phyloP scores from a whole-genome alignment of 2,329 filamentous ascomycete genomes.

The Alternaria triticimaculans region DNA sequence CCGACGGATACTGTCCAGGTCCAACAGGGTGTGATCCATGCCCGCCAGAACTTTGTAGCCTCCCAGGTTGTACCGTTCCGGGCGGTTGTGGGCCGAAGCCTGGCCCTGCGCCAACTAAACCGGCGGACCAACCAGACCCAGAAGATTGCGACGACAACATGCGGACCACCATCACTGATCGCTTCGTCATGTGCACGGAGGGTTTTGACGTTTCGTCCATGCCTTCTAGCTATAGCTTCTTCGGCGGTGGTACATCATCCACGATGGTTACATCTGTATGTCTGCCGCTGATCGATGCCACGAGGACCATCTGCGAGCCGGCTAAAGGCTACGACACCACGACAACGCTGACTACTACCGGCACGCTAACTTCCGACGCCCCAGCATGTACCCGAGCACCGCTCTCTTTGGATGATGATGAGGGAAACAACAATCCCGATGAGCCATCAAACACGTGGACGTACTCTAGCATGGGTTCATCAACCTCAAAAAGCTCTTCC shows the following conservation, averaged over 20 bases:
- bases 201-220: slow-evolving; percentile 17
- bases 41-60: slow-evolving; percentile 24
- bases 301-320: slow-evolving; percentile 24
- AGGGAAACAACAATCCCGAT: slow-evolving; percentile 31
- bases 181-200: slow-evolving; percentile 27
- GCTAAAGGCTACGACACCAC: slow-evolving; percentile 17
- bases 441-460: slow-evolving; percentile 6
- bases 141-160: slow-evolving; percentile 27
- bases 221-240: background rate
- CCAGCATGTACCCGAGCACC: slow-evolving; percentile 30
- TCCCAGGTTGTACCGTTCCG: slow-evolving; percentile 14
- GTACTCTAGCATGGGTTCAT: background rate
- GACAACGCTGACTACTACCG: slow-evolving; percentile 9
- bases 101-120: slow-evolving; percentile 21
- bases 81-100: slow-evolving; percentile 28
- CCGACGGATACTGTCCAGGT: slow-evolving; percentile 23
- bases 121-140: slow-evolving; percentile 9
- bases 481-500: background rate
- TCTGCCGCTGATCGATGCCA: slow-evolving; percentile 17
- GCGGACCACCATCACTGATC: slow-evolving; percentile 32
- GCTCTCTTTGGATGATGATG: slow-evolving; percentile 38
- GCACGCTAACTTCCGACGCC: slow-evolving; percentile 8
- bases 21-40: slow-evolving; percentile 22
- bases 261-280: slow-evolving; percentile 27
- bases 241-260: slow-evolving; percentile 11